Evolutionary conservation across 768 basidiomycete genomes (phyloP).

Genomic region (Strobilomyces echinocephalus): DNA sequence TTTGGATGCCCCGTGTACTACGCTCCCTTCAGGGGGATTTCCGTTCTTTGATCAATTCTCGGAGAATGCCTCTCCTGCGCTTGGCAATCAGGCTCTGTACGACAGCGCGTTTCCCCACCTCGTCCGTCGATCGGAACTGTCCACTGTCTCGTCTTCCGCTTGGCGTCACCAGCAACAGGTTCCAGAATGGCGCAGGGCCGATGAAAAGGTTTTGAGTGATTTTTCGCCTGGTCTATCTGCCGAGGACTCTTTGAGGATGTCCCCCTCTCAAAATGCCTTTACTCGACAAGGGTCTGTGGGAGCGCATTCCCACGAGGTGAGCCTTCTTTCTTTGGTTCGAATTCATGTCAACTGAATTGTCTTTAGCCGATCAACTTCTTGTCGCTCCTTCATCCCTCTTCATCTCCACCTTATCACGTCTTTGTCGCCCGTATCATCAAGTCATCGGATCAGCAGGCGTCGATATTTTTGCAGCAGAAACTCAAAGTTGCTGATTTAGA

Average conservation of each 20-base stretch:
- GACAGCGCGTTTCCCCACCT: conserved; percentile 29
- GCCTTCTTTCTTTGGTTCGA: conserved; percentile 11
- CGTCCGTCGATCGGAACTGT: conserved; percentile 15
- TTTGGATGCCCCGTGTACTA: conserved; percentile 14
- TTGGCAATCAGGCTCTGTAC: conserved; percentile 34
- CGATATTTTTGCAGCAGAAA: conserved; percentile 87
- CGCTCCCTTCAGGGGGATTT: conserved; percentile 27
- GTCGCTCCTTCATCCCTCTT: conserved; percentile 78
- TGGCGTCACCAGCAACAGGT: conserved; percentile 29
- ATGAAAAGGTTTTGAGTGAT: conserved; percentile 26
- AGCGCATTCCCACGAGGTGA: conserved; percentile 49
- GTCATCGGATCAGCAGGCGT: conserved; percentile 86
- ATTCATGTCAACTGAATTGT: conserved; percentile 13
- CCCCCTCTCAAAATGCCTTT: conserved; percentile 25
- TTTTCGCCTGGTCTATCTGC: conserved; percentile 21
- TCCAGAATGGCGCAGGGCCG: conserved; percentile 42
- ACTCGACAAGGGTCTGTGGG: conserved; percentile 25
- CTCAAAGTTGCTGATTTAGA: conserved; percentile 78
- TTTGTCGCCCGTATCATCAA: conserved; percentile 86
- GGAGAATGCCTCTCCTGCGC: conserved; percentile 38
- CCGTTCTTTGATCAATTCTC: conserved; percentile 53
- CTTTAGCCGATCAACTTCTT: conserved; percentile 83
- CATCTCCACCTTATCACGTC: conserved; percentile 75
- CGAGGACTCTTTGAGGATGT: conserved; percentile 29
- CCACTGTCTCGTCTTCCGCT: conserved; percentile 10